A percentile compares a stretch with the other conserved stretches of the same genome.
Conservation (phyloP, 2,329 filamentous ascomycete species). For the Paraphaeosphaeria minitans region DNA sequence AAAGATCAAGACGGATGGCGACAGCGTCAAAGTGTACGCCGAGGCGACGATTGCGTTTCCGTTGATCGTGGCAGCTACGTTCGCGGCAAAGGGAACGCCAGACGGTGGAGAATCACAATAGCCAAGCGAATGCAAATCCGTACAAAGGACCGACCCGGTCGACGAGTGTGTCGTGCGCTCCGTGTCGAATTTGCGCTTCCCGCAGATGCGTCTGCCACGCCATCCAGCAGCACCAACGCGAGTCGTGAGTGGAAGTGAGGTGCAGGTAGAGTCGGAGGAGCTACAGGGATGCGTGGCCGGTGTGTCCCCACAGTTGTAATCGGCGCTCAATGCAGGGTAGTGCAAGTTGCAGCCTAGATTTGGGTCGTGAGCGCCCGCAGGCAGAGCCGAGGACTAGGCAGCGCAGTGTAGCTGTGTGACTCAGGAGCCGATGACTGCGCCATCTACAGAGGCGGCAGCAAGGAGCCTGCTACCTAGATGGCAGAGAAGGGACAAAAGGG, state of each 20-base stretch:
- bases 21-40: constrained; percentile 82
- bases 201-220: constrained; percentile 1
- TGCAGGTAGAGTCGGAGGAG: constrained; percentile 11
- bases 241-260: constrained; percentile 8
- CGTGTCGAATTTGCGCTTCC: neutral
- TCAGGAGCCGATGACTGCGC: constrained; percentile 5
- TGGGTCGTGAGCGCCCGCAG: neutral
- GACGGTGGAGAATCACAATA: neutral
- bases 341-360: constrained; percentile 8
- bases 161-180: neutral
- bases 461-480: neutral
- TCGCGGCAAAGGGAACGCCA: constrained; percentile 57
- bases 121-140: neutral
- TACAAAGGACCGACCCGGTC: neutral
- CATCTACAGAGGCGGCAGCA: neutral
- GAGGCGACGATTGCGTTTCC: constrained; percentile 72
- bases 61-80: constrained; percentile 69
- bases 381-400: neutral
- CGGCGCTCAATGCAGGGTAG: constrained; percentile 2
- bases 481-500: neutral
- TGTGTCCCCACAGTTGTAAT: constrained; percentile 2
- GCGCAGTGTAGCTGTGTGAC: constrained; percentile 2
- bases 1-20: constrained; percentile 89
- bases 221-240: neutral
- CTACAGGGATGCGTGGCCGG: constrained; percentile 11